Conservation (phyloP, 2,329 filamentous ascomycete species). For the Ascochyta koolunga region DNA sequence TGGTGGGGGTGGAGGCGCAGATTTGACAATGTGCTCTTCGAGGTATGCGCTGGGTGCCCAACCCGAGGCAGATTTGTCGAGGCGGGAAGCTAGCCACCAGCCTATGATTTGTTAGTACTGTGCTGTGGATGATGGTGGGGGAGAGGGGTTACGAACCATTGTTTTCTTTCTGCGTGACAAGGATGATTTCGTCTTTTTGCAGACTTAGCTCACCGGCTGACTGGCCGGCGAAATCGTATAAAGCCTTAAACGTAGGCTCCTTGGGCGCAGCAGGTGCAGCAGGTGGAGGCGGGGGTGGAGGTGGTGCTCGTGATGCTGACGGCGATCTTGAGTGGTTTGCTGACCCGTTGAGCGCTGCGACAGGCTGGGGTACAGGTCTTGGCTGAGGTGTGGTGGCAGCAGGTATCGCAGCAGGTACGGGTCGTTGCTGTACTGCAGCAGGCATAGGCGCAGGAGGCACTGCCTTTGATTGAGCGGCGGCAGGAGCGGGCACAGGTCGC, state of each 20-base stretch:
- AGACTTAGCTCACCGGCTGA: constrained; percentile 85
- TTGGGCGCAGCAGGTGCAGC: constrained; percentile 64
- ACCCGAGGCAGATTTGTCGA: constrained; percentile 72
- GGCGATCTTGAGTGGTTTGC: constrained; percentile 50
- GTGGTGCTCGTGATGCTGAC: constrained; percentile 55
- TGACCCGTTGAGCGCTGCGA: constrained; percentile 60
- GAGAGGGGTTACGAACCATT: constrained; percentile 71
- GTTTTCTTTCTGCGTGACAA: constrained; percentile 91
- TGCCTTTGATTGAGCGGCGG: constrained; percentile 50
- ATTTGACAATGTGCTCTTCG: constrained; percentile 71
- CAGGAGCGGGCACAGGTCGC: constrained; percentile 40
- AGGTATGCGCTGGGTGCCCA: constrained; percentile 96
- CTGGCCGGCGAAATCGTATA: constrained; percentile 90
- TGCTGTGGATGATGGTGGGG: not conserved
- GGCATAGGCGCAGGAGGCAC: constrained; percentile 58
- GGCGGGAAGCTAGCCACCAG: constrained; percentile 92
- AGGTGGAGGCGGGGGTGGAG: constrained; percentile 68
- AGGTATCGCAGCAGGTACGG: constrained; percentile 37
- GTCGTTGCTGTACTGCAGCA: constrained; percentile 51
- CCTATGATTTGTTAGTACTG: constrained; percentile 60
- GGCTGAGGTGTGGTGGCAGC: constrained; percentile 38
- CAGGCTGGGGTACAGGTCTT: constrained; percentile 60
- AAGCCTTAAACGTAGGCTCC: constrained; percentile 83
- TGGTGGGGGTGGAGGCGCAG: constrained; percentile 61
- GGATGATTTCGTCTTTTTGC: constrained; percentile 77